These are phyloP conservation scores for Hypoxylon sp. DNA, from an alignment of 2,329 filamentous ascomycete species.

Conservation along the genomic window DNA sequence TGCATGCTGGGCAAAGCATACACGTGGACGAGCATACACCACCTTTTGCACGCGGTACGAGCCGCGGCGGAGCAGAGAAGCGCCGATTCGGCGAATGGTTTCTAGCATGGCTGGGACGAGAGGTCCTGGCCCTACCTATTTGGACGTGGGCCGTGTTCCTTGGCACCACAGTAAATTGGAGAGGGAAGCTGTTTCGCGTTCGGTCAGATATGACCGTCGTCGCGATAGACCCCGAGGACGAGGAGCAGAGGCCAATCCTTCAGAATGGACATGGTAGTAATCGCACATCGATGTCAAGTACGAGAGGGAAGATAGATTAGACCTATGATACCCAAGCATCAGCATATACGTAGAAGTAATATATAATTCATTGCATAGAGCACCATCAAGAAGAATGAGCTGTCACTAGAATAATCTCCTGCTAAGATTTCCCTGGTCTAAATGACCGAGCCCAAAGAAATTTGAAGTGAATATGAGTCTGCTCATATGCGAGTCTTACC, in stretches of 20 bases:
- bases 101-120: slow-evolving; percentile 85
- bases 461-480: too few relatives aligned
- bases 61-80: slow-evolving; percentile 59
- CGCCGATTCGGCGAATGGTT: slow-evolving; percentile 80
- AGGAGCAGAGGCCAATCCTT: slow-evolving; percentile 17
- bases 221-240: slow-evolving; percentile 54
- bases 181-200: slow-evolving; percentile 86
- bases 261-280: slow-evolving; percentile 26
- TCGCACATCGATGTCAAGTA: slow-evolving; percentile 13
- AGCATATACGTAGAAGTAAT: slow-evolving; percentile 24
- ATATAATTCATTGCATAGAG: slow-evolving; percentile 31
- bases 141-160: slow-evolving; percentile 92
- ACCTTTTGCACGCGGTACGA: slow-evolving; percentile 72
- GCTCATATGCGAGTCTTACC: background rate
- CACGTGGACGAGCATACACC: slow-evolving; percentile 81
- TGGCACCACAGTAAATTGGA: slow-evolving; percentile 90
- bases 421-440: background rate
- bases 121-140: slow-evolving; percentile 85
- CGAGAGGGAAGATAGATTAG: slow-evolving; percentile 43
- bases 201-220: slow-evolving; percentile 86
- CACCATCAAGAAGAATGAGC: background rate
- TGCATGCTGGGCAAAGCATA: slow-evolving; percentile 81
- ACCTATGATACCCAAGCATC: slow-evolving; percentile 37
- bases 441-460: slow-evolving; percentile 1
- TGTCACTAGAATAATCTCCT: background rate